Evolutionary conservation across 306 rosid species (phyloP), one percentile per base, ranked within the genome.

Genomic region (Parietaria judaica): DNA sequence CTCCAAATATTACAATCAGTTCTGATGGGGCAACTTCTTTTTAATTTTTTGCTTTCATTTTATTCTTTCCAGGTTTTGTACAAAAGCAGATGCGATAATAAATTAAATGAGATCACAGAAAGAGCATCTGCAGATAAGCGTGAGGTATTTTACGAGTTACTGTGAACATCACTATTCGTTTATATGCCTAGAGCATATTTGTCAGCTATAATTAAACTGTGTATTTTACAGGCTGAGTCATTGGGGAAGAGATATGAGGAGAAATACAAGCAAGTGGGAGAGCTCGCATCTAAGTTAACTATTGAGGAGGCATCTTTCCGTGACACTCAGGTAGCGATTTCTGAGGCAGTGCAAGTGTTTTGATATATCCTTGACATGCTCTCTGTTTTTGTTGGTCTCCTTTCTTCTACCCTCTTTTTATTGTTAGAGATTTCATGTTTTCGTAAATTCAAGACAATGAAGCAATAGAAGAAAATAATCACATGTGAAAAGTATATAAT

Each of bases 51-150:
- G 31, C 65, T 55, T 72, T 47, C 60, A 59, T 75, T 65, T 54
- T 64, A 49, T 65, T 43, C 54, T 51, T 51, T 58, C 50, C 84
- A 91, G 98, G 95, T 91, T 70, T 67, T 91, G 41, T 84, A 91
- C 72, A 91, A 75, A 76, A 91, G 95, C 68, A 85, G 98, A 78
- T 87, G 98, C 65, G 96, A 88, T 66, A 91, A 91, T 72, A 79
- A 86, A 69, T 70, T 91, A 55, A 91, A 91, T 68, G 98, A 91
- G 79, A 91, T 91, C 60, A 91, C 95, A 47, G 96, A 85, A 78
- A 91, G 96, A 82, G 95, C 96, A 63, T 76, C 88, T 71, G 89
- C 95, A 36, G 96, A 91, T 71, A 91, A 88, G 86, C 83, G 80
- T 54, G 98, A 91, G 92, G 98, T 85, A 38, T 66, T 61, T 65